Percentiles rank a stretch among this genome's conserved stretches.
These are phyloP conservation scores for Eucalyptus erythrocorys DNA, from an alignment of 345 rosid genomes.

Conservation along the genomic window DNA sequence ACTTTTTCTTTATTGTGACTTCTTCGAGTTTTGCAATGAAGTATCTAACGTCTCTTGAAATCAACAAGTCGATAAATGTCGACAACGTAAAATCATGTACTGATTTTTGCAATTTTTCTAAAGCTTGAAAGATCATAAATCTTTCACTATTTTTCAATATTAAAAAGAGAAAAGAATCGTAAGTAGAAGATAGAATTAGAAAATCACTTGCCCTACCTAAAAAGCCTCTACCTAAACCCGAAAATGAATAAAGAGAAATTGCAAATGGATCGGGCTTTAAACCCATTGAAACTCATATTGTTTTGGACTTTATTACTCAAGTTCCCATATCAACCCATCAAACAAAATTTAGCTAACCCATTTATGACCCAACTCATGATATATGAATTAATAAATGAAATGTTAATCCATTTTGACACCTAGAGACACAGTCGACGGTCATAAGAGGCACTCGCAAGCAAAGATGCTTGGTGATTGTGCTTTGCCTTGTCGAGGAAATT, in stretches of 20 bases:
- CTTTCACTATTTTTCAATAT: background rate
- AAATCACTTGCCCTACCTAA: background rate
- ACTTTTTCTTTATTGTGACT: background rate
- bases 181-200: background rate
- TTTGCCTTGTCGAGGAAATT: background rate
- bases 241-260: background rate
- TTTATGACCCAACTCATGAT: background rate
- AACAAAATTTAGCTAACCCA: background rate
- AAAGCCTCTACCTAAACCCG: background rate
- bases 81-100: background rate
- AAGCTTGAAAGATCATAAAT: background rate
- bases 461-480: background rate
- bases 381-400: background rate
- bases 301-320: background rate
- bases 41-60: background rate
- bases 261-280: background rate
- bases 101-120: background rate
- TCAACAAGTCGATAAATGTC: background rate
- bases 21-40: background rate
- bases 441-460: background rate
- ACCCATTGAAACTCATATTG: background rate
- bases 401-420: background rate
- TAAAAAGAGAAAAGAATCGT: background rate
- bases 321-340: background rate
- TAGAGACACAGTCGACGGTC: rapidly evolving